A percentile compares a stretch with the other conserved stretches of the same genome.
These are phyloP conservation scores for Pseudogymnoascus sp. DNA, from an alignment of 2,329 filamentous ascomycete species.

Conservation along the genomic window DNA sequence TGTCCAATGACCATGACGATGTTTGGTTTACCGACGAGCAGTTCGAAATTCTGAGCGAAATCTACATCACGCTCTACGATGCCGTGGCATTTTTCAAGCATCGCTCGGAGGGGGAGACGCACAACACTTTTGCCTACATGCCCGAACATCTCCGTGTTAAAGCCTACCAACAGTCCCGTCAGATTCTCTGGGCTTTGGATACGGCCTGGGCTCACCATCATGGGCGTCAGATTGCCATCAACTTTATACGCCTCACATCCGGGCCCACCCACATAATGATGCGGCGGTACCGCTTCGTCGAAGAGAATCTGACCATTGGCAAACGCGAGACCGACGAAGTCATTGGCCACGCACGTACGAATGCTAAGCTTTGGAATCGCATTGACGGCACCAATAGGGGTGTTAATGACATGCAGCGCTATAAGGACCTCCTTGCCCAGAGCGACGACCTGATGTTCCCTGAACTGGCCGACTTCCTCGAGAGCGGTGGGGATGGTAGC, in stretches of 20 bases:
- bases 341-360: constrained; percentile 22
- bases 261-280: constrained; percentile 33
- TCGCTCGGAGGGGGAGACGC: too few relatives aligned
- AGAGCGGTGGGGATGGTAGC: neutral
- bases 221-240: constrained; percentile 16
- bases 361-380: constrained; percentile 33
- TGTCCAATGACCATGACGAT: too few relatives aligned
- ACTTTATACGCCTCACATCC: constrained; percentile 30
- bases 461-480: constrained; percentile 17
- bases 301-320: constrained; percentile 30
- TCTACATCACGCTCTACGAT: too few relatives aligned
- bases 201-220: constrained; percentile 19
- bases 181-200: constrained; percentile 29
- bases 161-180: too few relatives aligned
- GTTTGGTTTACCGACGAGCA: too few relatives aligned
- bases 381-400: constrained; percentile 18
- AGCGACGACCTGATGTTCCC: constrained; percentile 20
- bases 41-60: too few relatives aligned
- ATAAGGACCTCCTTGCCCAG: constrained; percentile 13
- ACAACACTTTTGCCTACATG: too few relatives aligned
- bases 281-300: constrained; percentile 32
- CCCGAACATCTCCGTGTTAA: too few relatives aligned
- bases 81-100: too few relatives aligned
- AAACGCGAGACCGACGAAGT: constrained; percentile 24
- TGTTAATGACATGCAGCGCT: constrained; percentile 13